These are phyloP conservation scores for Amanita subjunquillea DNA, from an alignment of 768 basidiomycete genomes.

Conservation along the genomic window DNA sequence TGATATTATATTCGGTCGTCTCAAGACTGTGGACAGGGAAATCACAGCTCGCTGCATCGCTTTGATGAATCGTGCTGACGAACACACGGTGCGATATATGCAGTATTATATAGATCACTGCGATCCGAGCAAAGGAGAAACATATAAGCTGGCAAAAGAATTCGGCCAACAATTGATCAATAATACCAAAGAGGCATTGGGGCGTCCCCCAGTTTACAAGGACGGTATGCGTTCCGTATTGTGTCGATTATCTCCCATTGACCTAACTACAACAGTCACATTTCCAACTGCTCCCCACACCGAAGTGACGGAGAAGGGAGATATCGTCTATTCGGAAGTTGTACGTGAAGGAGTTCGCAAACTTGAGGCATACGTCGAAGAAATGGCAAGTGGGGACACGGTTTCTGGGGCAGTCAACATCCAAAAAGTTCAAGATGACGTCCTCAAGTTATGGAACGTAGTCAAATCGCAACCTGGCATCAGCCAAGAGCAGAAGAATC, in stretches of 20 bases:
- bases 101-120: constrained; percentile 87
- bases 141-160: constrained; percentile 90
- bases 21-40: constrained; percentile 91
- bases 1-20: constrained; percentile 93
- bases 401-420: constrained; percentile 81
- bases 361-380: constrained; percentile 93
- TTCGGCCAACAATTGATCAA: constrained; percentile 94
- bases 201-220: constrained; percentile 84
- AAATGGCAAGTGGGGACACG: constrained; percentile 95
- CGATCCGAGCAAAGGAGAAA: constrained; percentile 76
- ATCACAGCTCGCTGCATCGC: constrained; percentile 96
- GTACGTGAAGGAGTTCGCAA: constrained; percentile 95
- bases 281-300: constrained; percentile 98
- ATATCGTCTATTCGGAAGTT: constrained; percentile 91
- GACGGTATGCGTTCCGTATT: constrained; percentile 56
- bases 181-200: constrained; percentile 81
- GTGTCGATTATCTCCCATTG: constrained; percentile 1
- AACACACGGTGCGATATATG: constrained; percentile 88
- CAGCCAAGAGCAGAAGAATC: constrained; percentile 92
- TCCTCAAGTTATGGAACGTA: constrained; percentile 93
- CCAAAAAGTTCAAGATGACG: constrained; percentile 96
- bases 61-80: constrained; percentile 96
- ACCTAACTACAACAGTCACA: constrained; percentile 48
- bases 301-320: constrained; percentile 87
- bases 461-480: constrained; percentile 97